These are phyloP conservation scores for Beauveria bassiana DNA, from an alignment of 2,329 filamentous ascomycete genomes.

Conservation along the genomic window DNA sequence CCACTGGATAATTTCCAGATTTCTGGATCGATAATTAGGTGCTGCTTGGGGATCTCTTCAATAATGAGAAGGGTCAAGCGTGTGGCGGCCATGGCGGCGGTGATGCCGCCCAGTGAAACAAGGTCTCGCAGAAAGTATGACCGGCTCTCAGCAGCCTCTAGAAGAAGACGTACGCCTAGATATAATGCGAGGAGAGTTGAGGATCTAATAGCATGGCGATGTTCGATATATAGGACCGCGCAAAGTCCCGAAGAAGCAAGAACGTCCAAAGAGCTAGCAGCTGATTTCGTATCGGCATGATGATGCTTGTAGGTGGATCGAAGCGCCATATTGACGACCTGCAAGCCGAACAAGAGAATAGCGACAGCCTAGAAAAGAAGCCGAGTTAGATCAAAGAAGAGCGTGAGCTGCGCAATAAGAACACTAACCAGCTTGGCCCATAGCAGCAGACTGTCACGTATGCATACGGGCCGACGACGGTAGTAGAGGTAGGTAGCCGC, in stretches of 20 bases:
- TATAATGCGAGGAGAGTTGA: not conserved
- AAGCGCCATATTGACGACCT: not conserved
- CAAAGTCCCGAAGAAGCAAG: not conserved
- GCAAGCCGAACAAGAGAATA: too few relatives aligned
- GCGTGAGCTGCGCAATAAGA: too few relatives aligned
- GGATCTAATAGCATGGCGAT: not conserved
- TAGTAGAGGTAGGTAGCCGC: not conserved
- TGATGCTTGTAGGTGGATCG: not conserved
- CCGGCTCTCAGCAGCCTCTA: not conserved
- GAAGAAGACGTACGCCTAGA: not conserved
- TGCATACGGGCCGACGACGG: not conserved
- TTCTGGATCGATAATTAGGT: not conserved
- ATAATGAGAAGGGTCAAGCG: not conserved
- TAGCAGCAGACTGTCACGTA: not conserved
- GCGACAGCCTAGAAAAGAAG: too few relatives aligned
- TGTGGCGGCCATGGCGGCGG: not conserved
- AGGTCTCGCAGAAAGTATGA: not conserved
- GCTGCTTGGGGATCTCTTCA: not conserved
- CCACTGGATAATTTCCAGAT: not conserved
- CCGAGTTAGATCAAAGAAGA: too few relatives aligned
- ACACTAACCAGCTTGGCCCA: not conserved
- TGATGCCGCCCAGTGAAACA: not conserved
- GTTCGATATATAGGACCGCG: not conserved
- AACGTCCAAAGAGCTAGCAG: not conserved
- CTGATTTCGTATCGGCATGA: not conserved